Conservation (phyloP, 2,329 filamentous ascomycete genomes). For the Xylariales sp. region DNA sequence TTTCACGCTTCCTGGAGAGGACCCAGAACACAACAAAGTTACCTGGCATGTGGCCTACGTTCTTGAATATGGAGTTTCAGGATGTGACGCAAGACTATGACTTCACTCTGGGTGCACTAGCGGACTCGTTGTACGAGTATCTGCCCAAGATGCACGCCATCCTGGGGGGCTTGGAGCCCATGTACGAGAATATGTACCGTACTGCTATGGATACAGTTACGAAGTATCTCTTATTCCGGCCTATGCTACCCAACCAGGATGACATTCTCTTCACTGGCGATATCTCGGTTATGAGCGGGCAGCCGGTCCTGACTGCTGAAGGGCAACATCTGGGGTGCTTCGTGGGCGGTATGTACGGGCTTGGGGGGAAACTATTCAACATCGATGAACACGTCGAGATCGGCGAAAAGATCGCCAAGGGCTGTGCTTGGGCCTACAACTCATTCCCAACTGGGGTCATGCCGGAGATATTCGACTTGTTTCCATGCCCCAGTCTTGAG, state of each 20-base stretch:
- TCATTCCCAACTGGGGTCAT: constrained; percentile 52
- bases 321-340: constrained; percentile 43
- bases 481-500: constrained; percentile 34
- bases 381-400: constrained; percentile 40
- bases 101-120: constrained; percentile 50
- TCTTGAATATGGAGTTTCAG: constrained; percentile 54
- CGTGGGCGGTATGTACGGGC: constrained; percentile 43
- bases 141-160: constrained; percentile 60
- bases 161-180: constrained; percentile 56
- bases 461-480: constrained; percentile 49
- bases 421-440: constrained; percentile 56
- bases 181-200: constrained; percentile 62
- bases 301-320: constrained; percentile 26
- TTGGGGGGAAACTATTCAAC: constrained; percentile 40
- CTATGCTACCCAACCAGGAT: constrained; percentile 55
- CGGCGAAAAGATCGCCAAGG: constrained; percentile 43
- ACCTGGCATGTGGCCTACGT: constrained; percentile 71
- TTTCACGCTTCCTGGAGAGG: constrained; percentile 65
- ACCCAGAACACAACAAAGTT: constrained; percentile 65
- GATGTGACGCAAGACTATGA: constrained; percentile 30
- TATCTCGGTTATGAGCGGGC: constrained; percentile 15
- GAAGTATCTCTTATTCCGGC: constrained; percentile 63
- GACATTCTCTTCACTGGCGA: constrained; percentile 53
- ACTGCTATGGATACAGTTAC: constrained; percentile 54
- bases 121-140: constrained; percentile 57